A percentile compares a stretch with the other conserved stretches of the same genome.
These are phyloP conservation scores for Tritrichomonas musculus DNA, from an alignment of 208 protist genomes.

Conservation along the genomic window DNA sequence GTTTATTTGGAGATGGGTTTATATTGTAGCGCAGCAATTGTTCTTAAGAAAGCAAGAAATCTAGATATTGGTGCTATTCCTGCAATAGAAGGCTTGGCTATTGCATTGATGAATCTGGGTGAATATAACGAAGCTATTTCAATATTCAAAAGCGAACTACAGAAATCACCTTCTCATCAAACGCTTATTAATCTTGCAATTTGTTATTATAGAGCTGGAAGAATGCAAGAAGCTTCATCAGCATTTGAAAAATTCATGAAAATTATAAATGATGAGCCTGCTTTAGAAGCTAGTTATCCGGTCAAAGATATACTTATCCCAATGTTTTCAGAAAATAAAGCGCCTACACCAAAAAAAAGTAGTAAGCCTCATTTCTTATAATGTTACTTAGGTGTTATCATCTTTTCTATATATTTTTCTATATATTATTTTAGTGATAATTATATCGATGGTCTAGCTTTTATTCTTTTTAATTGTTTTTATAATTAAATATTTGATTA, in stretches of 20 bases:
- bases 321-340: neutral
- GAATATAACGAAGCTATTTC: neutral
- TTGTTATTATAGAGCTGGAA: neutral
- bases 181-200: neutral
- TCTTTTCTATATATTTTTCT: too few relatives aligned
- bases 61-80: neutral
- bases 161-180: neutral
- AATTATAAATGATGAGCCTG: neutral
- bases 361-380: too few relatives aligned
- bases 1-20: neutral
- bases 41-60: neutral
- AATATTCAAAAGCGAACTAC: neutral
- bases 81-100: neutral
- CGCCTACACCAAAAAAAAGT: too few relatives aligned
- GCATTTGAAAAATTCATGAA: neutral
- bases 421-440: too few relatives aligned
- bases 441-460: too few relatives aligned
- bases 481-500: too few relatives aligned
- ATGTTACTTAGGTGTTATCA: too few relatives aligned
- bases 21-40: neutral
- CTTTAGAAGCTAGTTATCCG: neutral
- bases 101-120: slow-evolving; percentile 21
- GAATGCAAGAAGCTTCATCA: neutral
- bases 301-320: neutral
- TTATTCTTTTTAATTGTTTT: too few relatives aligned